These are phyloP conservation scores for Mycosphaerella arachidis DNA, from an alignment of 2,329 filamentous ascomycete genomes.

Conservation along the genomic window DNA sequence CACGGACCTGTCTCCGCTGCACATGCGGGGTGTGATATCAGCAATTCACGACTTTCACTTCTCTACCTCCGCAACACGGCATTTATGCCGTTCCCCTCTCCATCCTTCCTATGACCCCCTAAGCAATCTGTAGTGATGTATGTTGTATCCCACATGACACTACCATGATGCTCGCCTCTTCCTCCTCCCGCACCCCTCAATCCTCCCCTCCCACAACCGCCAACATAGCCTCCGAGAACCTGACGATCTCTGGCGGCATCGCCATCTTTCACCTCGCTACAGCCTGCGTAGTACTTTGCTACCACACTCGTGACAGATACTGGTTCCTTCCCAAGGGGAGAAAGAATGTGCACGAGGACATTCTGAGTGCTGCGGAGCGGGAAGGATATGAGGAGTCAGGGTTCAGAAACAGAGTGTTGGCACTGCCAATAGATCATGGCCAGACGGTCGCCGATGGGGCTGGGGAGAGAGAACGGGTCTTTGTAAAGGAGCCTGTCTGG, in stretches of 20 bases:
- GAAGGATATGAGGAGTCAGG: slow-evolving; percentile 51
- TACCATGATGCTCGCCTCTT: background rate
- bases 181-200: slow-evolving; percentile 4
- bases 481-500: slow-evolving; percentile 44
- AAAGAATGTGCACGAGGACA: slow-evolving; percentile 45
- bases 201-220: slow-evolving; percentile 22
- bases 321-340: slow-evolving; percentile 50
- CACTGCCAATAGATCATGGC: slow-evolving; percentile 41
- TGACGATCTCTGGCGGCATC: slow-evolving; percentile 40
- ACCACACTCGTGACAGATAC: slow-evolving; percentile 38
- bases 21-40: too few species aligned
- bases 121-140: too few species aligned
- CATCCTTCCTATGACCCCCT: too few species aligned
- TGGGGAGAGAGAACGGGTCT: slow-evolving; percentile 17
- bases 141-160: background rate
- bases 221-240: slow-evolving; percentile 23
- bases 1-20: too few species aligned
- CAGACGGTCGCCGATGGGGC: slow-evolving; percentile 38
- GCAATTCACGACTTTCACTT: too few species aligned
- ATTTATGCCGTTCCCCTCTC: too few species aligned
- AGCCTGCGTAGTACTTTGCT: slow-evolving; percentile 46
- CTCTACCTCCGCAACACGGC: too few species aligned
- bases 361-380: slow-evolving; percentile 40
- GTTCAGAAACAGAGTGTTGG: slow-evolving; percentile 47
- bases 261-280: slow-evolving; percentile 49